A percentile compares a stretch with the other conserved stretches of the same genome.
Evolutionary conservation across 495 filamentous ascomycete genomes (phyloP).

Genomic region (Lophium mytilinum): DNA sequence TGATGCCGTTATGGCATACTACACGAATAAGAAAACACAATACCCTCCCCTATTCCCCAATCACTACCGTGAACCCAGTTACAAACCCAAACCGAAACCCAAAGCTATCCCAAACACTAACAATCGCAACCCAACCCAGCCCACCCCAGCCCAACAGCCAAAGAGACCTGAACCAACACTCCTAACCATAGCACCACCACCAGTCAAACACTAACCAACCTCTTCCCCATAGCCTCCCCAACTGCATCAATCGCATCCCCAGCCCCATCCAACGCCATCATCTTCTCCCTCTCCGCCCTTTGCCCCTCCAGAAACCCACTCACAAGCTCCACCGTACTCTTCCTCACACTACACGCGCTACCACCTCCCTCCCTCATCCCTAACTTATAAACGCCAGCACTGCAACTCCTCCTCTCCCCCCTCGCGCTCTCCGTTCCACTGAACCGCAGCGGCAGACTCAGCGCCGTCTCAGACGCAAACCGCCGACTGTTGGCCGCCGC

Average conservation of each 20-base stretch:
- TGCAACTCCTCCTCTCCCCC: background rate
- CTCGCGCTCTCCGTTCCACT: background rate
- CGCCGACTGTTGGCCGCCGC: background rate
- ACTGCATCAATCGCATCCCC: constrained; percentile 1
- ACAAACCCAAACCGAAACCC: too few relatives aligned
- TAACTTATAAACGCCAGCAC: background rate
- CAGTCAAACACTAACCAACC: too few relatives aligned
- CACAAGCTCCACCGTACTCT: constrained; percentile 20
- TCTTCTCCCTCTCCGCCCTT: constrained; percentile 15
- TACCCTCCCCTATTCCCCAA: too few relatives aligned
- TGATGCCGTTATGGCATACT: too few relatives aligned
- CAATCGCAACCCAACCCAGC: too few relatives aligned
- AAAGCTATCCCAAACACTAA: too few relatives aligned
- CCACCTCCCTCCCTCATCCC: background rate
- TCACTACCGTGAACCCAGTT: too few relatives aligned
- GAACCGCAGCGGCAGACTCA: background rate
- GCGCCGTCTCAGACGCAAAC: background rate
- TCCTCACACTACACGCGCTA: constrained; percentile 14
- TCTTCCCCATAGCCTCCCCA: background rate
- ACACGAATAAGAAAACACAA: too few relatives aligned
- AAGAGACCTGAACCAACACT: too few relatives aligned
- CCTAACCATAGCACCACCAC: too few relatives aligned
- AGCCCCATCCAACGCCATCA: constrained; percentile 8
- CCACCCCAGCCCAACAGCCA: too few relatives aligned
- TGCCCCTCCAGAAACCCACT: constrained; percentile 12